These are phyloP conservation scores for Globisporangium lucens DNA, from an alignment of 352 stramenopile genomes.

Conservation along the genomic window DNA sequence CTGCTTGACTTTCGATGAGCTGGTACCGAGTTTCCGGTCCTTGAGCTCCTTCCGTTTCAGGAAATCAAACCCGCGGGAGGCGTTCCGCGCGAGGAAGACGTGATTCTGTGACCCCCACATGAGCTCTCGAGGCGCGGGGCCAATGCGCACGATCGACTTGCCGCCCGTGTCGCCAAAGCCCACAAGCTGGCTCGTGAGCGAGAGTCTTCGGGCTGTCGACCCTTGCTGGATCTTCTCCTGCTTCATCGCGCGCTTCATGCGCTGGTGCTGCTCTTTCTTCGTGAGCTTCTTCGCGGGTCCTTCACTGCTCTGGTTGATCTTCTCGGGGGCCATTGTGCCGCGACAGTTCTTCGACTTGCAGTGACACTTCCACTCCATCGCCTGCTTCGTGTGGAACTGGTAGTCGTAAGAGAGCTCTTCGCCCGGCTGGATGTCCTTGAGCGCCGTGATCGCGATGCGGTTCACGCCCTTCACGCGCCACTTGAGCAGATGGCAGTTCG, in stretches of 20 bases:
- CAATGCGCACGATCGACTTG: slow-evolving; percentile 59
- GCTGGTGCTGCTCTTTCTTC: slow-evolving; percentile 76
- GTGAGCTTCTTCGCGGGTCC: slow-evolving; percentile 58
- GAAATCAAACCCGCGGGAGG: slow-evolving; percentile 66
- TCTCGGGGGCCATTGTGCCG: slow-evolving; percentile 84
- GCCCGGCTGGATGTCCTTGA: slow-evolving; percentile 85
- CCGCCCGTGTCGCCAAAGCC: slow-evolving; percentile 43
- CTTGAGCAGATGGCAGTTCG: slow-evolving; percentile 94
- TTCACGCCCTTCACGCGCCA: slow-evolving; percentile 93
- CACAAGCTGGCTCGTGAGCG: slow-evolving; percentile 56
- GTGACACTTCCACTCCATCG: slow-evolving; percentile 86
- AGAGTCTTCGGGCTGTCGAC: slow-evolving; percentile 56
- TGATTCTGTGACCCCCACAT: slow-evolving; percentile 44
- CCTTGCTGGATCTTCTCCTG: slow-evolving; percentile 67
- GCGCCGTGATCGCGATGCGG: slow-evolving; percentile 90
- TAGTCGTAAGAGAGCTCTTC: slow-evolving; percentile 95
- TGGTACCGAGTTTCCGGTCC: slow-evolving; percentile 25
- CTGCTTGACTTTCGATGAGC: slow-evolving; percentile 12
- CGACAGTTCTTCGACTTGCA: slow-evolving; percentile 79
- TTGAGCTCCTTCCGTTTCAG: slow-evolving; percentile 60
- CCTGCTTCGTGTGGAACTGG: slow-evolving; percentile 89
- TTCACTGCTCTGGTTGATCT: slow-evolving; percentile 47
- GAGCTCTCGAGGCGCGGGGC: slow-evolving; percentile 56
- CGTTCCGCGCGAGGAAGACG: slow-evolving; percentile 66
- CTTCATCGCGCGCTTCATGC: slow-evolving; percentile 61